These are phyloP conservation scores for Rosa multiflora DNA, from an alignment of 306 rosid genomes.

Conservation along the genomic window DNA sequence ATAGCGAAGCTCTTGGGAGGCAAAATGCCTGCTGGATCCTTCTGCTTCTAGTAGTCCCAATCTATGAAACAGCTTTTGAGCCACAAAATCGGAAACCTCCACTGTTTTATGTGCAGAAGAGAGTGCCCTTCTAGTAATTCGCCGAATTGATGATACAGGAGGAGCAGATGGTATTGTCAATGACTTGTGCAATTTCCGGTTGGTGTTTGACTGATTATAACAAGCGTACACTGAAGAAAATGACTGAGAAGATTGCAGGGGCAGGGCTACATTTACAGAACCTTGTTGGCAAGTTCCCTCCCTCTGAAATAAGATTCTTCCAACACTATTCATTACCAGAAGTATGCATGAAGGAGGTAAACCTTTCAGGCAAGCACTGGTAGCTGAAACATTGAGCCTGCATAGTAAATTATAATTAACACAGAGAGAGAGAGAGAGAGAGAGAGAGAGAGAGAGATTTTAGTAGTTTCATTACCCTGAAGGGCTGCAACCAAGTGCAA, in stretches of 20 bases:
- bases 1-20: slow-evolving; percentile 27
- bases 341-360: slow-evolving; percentile 51
- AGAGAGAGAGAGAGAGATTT: neutral
- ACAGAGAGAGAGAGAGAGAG: slow-evolving; percentile 16
- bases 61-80: slow-evolving; percentile 28
- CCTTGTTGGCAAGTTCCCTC: slow-evolving; percentile 53
- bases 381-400: slow-evolving; percentile 38
- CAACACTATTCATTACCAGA: slow-evolving; percentile 35
- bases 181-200: slow-evolving; percentile 27
- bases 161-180: slow-evolving; percentile 30
- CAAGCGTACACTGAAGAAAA: slow-evolving; percentile 10
- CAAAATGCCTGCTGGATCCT: slow-evolving; percentile 33
- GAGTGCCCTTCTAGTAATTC: slow-evolving; percentile 13
- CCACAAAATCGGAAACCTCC: slow-evolving; percentile 18
- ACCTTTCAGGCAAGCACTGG: slow-evolving; percentile 34
- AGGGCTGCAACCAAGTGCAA: slow-evolving; percentile 43
- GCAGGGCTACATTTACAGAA: slow-evolving; percentile 24
- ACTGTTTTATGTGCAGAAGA: slow-evolving; percentile 9
- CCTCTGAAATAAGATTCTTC: slow-evolving; percentile 32
- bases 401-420: neutral
- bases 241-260: slow-evolving; percentile 29
- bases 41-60: slow-evolving; percentile 27
- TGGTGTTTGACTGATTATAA: slow-evolving; percentile 7
- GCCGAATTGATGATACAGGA: neutral
- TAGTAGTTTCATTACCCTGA: slow-evolving; percentile 30